Evolutionary conservation across 169 alveolate genomes (phyloP), one percentile per base, ranked within the genome.

Genomic region (Eimeria maxima): DNA sequence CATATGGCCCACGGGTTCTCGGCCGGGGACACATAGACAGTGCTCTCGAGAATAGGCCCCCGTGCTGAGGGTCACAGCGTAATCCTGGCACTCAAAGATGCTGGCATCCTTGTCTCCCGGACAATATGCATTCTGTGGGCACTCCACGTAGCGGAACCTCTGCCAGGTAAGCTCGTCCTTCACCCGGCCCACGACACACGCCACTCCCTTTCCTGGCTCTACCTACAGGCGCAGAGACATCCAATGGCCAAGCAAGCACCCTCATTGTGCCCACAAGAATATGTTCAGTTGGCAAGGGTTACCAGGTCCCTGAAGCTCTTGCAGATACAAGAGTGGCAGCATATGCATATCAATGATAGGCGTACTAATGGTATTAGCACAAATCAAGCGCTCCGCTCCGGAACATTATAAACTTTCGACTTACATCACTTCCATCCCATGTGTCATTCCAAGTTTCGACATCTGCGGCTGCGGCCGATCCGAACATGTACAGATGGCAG

Each of bases 51-150:
- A 42, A 16, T 88, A 94, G 11, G 96, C 96, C 38, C 96, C 88
- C 29, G 74, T 44, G 27, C 89, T 78, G 42, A 94, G 42, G 10
- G 96, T 94, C 47, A 94, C 96, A 5, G 96, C 69, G 18, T 88
- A 81, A 38, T 73, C 80, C 33, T 88, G 93, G 94, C 96, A 94
- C 55, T 94, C 94, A 29, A 73, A 94, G 78, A 94, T 83, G 24
- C 88, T 71, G 92, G 94, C 96, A 20, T 81, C 96, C 53, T 84
- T 57, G 67, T 83, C 94, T 55, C 96, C 96, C 13, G 96, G 96
- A 69, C 96, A 94, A 50, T 83, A 94, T 24, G 96, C 96, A 50
- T 94, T 94, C 73, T 29, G 63, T 20, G 96, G 96, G 33, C 96
- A 94, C 69, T 94, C 96, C 38, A 81, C 90, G 60, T 67, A 94